Evolutionary conservation across 768 basidiomycete genomes (phyloP), one percentile per base, ranked within the genome.

Genomic region (Hirschioporus abietinus): DNA sequence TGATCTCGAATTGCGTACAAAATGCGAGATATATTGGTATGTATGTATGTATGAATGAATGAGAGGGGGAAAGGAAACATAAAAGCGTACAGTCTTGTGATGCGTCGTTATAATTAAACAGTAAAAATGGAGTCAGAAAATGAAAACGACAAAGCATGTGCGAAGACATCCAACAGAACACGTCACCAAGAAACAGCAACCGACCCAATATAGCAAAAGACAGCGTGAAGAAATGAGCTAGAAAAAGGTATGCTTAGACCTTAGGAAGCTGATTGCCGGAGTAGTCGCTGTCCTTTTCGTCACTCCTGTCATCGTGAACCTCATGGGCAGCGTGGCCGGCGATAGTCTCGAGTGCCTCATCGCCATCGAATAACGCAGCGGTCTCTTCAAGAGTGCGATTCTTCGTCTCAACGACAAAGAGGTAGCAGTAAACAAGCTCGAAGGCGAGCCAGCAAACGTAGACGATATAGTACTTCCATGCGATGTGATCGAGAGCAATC

Each of bases 391-490:
- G 82, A 20, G 89, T 86, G 68, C 83, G 85, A 75, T 84, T 82
- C 80, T 85, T 89, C 67, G 90, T 91, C 81, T 92, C 89, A 66
- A 90, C 74, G 73, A 90, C 74, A 76, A 82, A 91, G 80, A 88
- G 78, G 79, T 83, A 91, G 72, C 85, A 73, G 80, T 85, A 92
- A 63, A 84, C 79, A 65, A 81, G 75, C 78, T 93, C 90, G 74
- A 85, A 85, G 59, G 77, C 80, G 71, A 92, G 81, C 88, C 89
- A 92, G 74, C 79, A 81, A 73, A 85, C 83, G 76, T 92, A 92
- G 64, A 91, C 85, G 72, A 91, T 82, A 74, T 91, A 91, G 81
- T 92, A 93, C 73, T 88, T 91, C 92, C 92, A 93, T 65, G 73
- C 79, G 63, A 93, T 78, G 52, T 73, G 66, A 6, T 82, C 81